Evolutionary conservation across 2,329 filamentous ascomycete genomes (phyloP), one percentile per base, ranked within the genome.

Genomic region (Curvularia verruculosa): DNA sequence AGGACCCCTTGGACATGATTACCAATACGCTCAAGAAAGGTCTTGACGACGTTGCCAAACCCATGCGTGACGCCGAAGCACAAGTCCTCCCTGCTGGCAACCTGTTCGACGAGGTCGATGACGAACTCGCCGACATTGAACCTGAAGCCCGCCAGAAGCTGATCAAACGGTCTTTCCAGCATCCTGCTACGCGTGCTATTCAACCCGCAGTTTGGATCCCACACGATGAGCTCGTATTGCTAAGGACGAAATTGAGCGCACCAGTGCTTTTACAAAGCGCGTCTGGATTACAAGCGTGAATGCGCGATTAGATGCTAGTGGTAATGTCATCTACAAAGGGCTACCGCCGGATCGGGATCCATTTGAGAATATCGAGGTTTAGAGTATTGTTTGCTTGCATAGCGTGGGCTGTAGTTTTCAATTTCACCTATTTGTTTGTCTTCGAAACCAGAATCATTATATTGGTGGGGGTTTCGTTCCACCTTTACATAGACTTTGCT

Each of bases 261-360:
- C 92, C 6, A 84, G 88, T 63, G 82, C 83, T 46, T 90, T 92
- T 73, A 94, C 90, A 57, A 83, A 78, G 39, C 82, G 83, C 63
- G 89, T 98, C 50, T 96, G 92, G 90, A 92, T 98, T 72, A 96
- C 91, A 68, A 97, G 97, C 75, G 90, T 96, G 74, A 92, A 92
- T 56, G 92, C 94, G 19, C 90, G 91, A 9, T 80, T 98, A 66
- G 92, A 97, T 79, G 89, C 87, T 54, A 92, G 92, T 75, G 86
- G 87, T 28, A 86, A 89, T 18, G 92, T 96, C 5, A 86, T 96
- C 36, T 97, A 95, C 75, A 89, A 89, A 62, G 87, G 86, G 61
- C 90, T 92, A 59, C 93, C 93, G 15, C 93, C 93, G 0, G 92
- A 96, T 77, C 96, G 73, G 59, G 74, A 76, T 68, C 74, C 74